Conservation (phyloP, 805 yeast species). For the Saccharomycopsis synnaedendra region DNA sequence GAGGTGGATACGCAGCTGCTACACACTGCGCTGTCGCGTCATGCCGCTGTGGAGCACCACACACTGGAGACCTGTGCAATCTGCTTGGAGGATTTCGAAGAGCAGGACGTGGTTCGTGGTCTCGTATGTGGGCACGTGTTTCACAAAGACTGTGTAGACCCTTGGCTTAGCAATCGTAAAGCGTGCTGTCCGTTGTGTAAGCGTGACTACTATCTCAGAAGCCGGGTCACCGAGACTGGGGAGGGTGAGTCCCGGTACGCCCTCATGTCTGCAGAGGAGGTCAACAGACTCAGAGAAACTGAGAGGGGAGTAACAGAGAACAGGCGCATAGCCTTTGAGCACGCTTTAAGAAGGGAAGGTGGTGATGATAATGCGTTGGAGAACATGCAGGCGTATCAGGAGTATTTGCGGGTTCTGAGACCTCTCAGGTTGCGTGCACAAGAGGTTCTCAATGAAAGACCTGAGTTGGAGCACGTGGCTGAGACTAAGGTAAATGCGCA, state of each 20-base stretch:
- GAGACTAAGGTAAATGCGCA: slow-evolving; percentile 24
- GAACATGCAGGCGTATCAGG: slow-evolving; percentile 6
- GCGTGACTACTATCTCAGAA: slow-evolving; percentile 40
- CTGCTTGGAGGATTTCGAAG: slow-evolving; percentile 57
- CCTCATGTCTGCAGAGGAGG: slow-evolving; percentile 11
- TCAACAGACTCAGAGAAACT: slow-evolving; percentile 16
- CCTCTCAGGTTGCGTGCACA: slow-evolving; percentile 32
- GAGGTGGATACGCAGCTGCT: not conserved
- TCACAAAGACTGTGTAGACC: slow-evolving; percentile 70
- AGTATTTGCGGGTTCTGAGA: slow-evolving; percentile 10
- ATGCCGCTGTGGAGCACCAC: slow-evolving; percentile 27
- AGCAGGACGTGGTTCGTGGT: slow-evolving; percentile 56
- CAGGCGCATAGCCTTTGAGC: not conserved
- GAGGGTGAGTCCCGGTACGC: slow-evolving; percentile 19
- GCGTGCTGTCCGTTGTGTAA: slow-evolving; percentile 84
- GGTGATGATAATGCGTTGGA: slow-evolving; percentile 25
- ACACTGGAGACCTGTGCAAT: slow-evolving; percentile 70
- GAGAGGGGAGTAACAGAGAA: slow-evolving; percentile 21
- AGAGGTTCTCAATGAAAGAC: slow-evolving; percentile 29
- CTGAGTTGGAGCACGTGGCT: slow-evolving; percentile 35
- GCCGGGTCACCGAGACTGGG: not conserved
- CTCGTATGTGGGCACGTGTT: slow-evolving; percentile 75
- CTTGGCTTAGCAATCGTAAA: slow-evolving; percentile 65
- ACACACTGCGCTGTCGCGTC: slow-evolving; percentile 5
- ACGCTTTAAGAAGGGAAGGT: not conserved